Base-by-base conservation (phyloP, 139 green algal genomes). In the Coelastrella sp. region DNA sequence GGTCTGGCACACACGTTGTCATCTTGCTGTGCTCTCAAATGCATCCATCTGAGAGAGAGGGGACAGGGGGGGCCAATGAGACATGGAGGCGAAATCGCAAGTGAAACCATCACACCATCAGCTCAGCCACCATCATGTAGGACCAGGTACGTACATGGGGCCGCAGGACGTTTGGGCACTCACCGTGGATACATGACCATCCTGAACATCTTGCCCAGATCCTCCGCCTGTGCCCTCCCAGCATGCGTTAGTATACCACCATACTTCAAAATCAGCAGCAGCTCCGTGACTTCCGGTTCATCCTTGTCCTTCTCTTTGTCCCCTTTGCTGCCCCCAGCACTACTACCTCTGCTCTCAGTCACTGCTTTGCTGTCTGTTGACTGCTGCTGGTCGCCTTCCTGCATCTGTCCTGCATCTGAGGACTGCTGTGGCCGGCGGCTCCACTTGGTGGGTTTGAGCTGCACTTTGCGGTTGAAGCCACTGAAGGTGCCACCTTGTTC, bases 391-490 rank as follows among this genome's bases (percentile, higher is more conserved):
- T 47, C 32, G 32, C 32, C 32, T 47, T 47, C 32, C 32, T 47
- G 32, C 32, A 47, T 47, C 32, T 47, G 32, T 47, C 32, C 32
- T 47, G 32, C 32, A 47, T 47, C 32, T 47, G 32, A 47, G 11
- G 61, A 71, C 5, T 78, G 73, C 75, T 85, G 57, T 59, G 83
- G 47, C 85, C 16, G 54, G 11, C 74, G 22, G 57, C 47, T 61
- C 93, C 93, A 98, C 83, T 88, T 88, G 47, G 96, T 90, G 17
- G 98, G 97, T 93, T 99, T 99, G 56, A 99, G 91, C 95, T 99
- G 98, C 66, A 98, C 98, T 95, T 99, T 99, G 57, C 98, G 94
- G 91, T 99, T 99, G 92, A 99, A 98, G 75, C 98, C 97, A 19
- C 93, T 95, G 94, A 99, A 99, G 80, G 96, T 93, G 57, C 92